A percentile compares a stretch with the other conserved stretches of the same genome.
These are phyloP conservation scores for Tephrocybe sp. DNA, from an alignment of 768 basidiomycete species.

Conservation along the genomic window DNA sequence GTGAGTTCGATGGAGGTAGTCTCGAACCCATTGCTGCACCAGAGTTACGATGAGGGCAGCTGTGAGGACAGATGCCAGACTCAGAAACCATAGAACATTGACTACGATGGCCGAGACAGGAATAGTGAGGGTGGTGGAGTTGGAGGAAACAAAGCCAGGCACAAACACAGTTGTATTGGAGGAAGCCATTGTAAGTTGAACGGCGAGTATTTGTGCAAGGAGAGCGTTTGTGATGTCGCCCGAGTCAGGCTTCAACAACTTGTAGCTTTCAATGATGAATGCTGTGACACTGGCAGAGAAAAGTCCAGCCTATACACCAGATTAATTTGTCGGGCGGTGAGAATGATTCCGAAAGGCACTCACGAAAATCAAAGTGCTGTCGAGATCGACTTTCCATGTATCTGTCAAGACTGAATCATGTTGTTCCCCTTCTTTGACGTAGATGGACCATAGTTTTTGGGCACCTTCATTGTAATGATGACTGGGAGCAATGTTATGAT, in stretches of 20 bases:
- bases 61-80: conserved; percentile 22
- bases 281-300: conserved; percentile 38
- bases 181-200: conserved; percentile 6
- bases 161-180: not conserved
- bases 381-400: conserved; percentile 15
- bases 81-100: conserved; percentile 29
- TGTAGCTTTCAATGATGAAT: conserved; percentile 36
- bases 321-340: not conserved
- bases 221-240: conserved; percentile 22
- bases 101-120: conserved; percentile 22
- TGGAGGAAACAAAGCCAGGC: not conserved
- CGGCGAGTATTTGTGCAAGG: conserved; percentile 19
- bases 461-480: too few species aligned
- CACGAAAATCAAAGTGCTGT: conserved; percentile 27
- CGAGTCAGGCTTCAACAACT: conserved; percentile 27
- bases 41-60: conserved; percentile 26
- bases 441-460: not conserved
- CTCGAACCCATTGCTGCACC: too few species aligned
- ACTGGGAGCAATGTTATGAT: too few species aligned
- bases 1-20: not conserved
- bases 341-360: conserved; percentile 1
- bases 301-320: conserved; percentile 31
- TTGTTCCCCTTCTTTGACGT: not conserved
- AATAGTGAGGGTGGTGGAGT: conserved; percentile 15
- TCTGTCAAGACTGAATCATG: not conserved